Percentiles rank a stretch among this genome's conserved stretches.
Evolutionary conservation across 2,329 filamentous ascomycete species (phyloP).

Genomic region (Fusarium xylarioides): DNA sequence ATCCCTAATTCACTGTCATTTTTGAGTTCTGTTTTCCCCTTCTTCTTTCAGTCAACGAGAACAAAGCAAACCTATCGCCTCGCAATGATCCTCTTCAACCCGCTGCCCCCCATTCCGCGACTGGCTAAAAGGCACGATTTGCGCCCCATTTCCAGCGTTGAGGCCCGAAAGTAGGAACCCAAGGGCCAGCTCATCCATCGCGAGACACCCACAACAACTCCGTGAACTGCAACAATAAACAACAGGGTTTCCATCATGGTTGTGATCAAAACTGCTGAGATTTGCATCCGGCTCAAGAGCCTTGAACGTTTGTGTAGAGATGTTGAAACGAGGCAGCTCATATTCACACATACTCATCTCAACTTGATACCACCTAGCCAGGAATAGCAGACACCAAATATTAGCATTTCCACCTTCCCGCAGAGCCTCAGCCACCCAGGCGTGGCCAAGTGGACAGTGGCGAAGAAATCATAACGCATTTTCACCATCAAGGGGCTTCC

Average conservation of each 20-base stretch:
- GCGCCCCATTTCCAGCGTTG: slow-evolving; percentile 34
- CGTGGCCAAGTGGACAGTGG: slow-evolving; percentile 32
- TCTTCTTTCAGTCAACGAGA: slow-evolving; percentile 21
- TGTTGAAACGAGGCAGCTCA: background rate
- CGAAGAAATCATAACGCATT: background rate
- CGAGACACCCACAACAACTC: slow-evolving; percentile 11
- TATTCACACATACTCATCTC: slow-evolving; percentile 21
- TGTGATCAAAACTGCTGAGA: background rate
- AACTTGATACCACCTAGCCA: slow-evolving; percentile 33
- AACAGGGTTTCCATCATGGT: background rate
- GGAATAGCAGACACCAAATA: background rate
- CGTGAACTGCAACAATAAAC: background rate
- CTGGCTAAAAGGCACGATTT: slow-evolving; percentile 23
- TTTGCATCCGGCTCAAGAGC: background rate
- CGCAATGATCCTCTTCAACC: slow-evolving; percentile 29
- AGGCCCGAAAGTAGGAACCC: slow-evolving; percentile 29
- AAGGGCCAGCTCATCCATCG: slow-evolving; percentile 30
- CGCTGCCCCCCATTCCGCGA: slow-evolving; percentile 30
- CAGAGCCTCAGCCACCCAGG: slow-evolving; percentile 37
- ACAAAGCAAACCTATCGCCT: slow-evolving; percentile 23
- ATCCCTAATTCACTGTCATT: slow-evolving; percentile 26
- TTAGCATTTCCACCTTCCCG: slow-evolving; percentile 25
- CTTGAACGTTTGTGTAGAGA: background rate
- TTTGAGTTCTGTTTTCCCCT: slow-evolving; percentile 20
- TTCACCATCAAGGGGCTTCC: background rate